phyloP scores from a whole-genome alignment of 2,329 filamentous ascomycete genomes.

The Penicillium sp. region DNA sequence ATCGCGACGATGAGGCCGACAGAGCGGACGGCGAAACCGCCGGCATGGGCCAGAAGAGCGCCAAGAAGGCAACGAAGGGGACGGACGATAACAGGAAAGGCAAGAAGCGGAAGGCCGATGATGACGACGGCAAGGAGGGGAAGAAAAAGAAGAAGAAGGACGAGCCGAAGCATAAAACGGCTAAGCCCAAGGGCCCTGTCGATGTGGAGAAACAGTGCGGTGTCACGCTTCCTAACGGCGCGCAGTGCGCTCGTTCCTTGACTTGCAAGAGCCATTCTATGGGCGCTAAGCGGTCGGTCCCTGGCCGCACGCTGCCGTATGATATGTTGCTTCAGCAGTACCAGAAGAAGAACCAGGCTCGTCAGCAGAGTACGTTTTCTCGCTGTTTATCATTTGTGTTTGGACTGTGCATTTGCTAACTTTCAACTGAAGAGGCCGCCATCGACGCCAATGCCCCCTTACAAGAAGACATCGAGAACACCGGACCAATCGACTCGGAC shows the following conservation, averaged over 20 bases:
- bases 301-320: conserved; percentile 81
- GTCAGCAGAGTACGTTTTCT: conserved; percentile 76
- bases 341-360: conserved; percentile 97
- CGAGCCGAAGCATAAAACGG: conserved; percentile 74
- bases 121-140: conserved; percentile 67
- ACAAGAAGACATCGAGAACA: conserved; percentile 78
- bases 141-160: conserved; percentile 96
- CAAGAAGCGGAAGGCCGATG: conserved; percentile 76
- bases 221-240: conserved; percentile 78
- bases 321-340: conserved; percentile 86
- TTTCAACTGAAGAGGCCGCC: conserved; percentile 65
- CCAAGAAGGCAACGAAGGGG: conserved; percentile 53
- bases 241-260: conserved; percentile 79
- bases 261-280: conserved; percentile 96
- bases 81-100: conserved; percentile 57
- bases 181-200: conserved; percentile 86
- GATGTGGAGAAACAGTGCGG: conserved; percentile 93
- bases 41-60: conserved; percentile 59
- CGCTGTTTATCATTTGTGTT: background rate
- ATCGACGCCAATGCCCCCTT: conserved; percentile 90
- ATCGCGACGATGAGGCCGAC: conserved; percentile 45
- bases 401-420: conserved; percentile 12
- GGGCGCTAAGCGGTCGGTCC: conserved; percentile 86
- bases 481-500: conserved; percentile 83
- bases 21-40: conserved; percentile 42